Evolutionary conservation across 2,329 filamentous ascomycete genomes (phyloP).

Genomic region (Fusarium illudens): DNA sequence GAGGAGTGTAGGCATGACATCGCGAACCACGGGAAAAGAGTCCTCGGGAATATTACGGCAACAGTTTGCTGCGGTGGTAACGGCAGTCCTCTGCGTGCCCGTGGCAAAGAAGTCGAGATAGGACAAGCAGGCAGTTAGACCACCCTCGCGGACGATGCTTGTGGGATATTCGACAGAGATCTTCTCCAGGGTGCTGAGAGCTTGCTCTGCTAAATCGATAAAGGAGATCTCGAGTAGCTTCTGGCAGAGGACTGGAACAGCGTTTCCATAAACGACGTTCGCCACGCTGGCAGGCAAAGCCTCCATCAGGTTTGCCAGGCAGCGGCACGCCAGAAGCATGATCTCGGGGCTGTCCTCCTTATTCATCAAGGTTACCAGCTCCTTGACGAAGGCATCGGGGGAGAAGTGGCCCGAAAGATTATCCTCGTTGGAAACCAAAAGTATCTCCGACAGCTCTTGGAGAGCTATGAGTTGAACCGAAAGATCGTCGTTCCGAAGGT

Average conservation of each 20-base stretch:
- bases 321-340: constrained; percentile 95
- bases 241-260: constrained; percentile 91
- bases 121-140: constrained; percentile 92
- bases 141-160: constrained; percentile 94
- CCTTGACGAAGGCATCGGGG: constrained; percentile 93
- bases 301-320: constrained; percentile 97
- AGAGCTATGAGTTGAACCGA: constrained; percentile 91
- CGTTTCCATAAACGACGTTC: constrained; percentile 96
- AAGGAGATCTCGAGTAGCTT: constrained; percentile 96
- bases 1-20: constrained; percentile 95
- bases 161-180: constrained; percentile 96
- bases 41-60: constrained; percentile 96
- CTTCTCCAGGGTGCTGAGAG: constrained; percentile 94
- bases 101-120: constrained; percentile 98
- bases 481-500: constrained; percentile 84
- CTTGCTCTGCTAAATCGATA: constrained; percentile 97
- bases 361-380: constrained; percentile 90
- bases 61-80: constrained; percentile 97
- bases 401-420: constrained; percentile 95
- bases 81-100: constrained; percentile 93
- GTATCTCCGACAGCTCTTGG: constrained; percentile 90
- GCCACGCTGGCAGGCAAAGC: constrained; percentile 90
- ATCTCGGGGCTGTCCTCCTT: constrained; percentile 96
- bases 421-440: constrained; percentile 95
- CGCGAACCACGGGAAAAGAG: constrained; percentile 87